Conservation (phyloP, 768 basidiomycete species). For the Phlebiopsis flavidoalba region DNA sequence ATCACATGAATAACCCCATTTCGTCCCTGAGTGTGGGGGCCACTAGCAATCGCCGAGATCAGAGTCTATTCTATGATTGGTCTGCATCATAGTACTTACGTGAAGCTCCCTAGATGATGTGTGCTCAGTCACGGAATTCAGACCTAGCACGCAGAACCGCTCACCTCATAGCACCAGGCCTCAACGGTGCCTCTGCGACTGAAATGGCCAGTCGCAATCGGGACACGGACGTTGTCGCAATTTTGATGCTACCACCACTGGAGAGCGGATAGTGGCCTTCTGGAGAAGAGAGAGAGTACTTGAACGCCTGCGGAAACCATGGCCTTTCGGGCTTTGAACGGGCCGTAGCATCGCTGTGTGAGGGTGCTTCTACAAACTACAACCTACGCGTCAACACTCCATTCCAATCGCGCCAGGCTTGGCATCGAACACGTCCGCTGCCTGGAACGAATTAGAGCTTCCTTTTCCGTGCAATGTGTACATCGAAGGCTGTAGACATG, state of each 20-base stretch:
- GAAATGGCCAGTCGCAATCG: constrained; percentile 47
- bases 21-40: constrained; percentile 49
- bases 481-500: constrained; percentile 33
- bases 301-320: constrained; percentile 45
- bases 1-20: constrained; percentile 34
- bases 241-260: constrained; percentile 57
- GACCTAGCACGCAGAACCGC: background rate
- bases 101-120: background rate
- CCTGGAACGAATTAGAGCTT: constrained; percentile 53
- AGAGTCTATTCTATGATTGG: constrained; percentile 4
- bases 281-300: constrained; percentile 50
- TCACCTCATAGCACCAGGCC: constrained; percentile 47
- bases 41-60: constrained; percentile 36
- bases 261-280: constrained; percentile 33
- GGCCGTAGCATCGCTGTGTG: constrained; percentile 32
- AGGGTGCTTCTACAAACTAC: constrained; percentile 39
- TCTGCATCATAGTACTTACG: background rate
- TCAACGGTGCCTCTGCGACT: constrained; percentile 51
- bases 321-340: constrained; percentile 42
- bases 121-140: background rate
- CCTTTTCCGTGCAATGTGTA: constrained; percentile 37
- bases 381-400: constrained; percentile 34
- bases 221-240: constrained; percentile 49
- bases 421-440: constrained; percentile 31
- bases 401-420: constrained; percentile 50